Evolutionary conservation across 2,329 filamentous ascomycete species (phyloP), one percentile per base, ranked within the genome.

Genomic region (Trichothecium sympodiale): DNA sequence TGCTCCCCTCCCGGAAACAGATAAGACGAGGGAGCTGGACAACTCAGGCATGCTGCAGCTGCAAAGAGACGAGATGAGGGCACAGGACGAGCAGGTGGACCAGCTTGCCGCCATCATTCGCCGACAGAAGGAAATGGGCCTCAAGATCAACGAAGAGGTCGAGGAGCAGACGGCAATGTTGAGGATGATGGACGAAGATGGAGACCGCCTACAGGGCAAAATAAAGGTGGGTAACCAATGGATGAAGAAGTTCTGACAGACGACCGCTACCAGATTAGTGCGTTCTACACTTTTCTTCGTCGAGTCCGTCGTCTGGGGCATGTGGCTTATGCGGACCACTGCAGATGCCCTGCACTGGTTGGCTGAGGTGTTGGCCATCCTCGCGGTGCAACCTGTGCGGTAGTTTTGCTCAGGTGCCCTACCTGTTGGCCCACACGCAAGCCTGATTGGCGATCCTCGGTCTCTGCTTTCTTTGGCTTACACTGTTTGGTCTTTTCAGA

Each of bases 101-200:
- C 67, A 75, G 46, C 60, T 91, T 37, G 69, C 73, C 2, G 75
- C 74, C 43, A 78, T 85, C 33, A 78, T 89, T 32, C 64, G 77
- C 33, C 64, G 80, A 39, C 80, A 89, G 62, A 79, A 74, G 50
- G 79, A 87, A 57, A 83, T 89, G 72, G 83, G 83, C 1, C 62
- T 84, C 32, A 70, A 77, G 38, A 88, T 91, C 49, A 72, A 83
- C 43, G 71, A 78, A 34, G 84, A 89, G 61, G 67, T 88, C 38
- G 71, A 77, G 36, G 58, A 74, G 44, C 83, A 89, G 61, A 81
- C 76, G 37, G 69, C 75, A 53, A 74, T 86, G 71, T 62, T 91
- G 20, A 70, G 74, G 10, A 56, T 74, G 44, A 52, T 87, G 41
- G 77, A 80, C 43, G 64, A 76, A 37, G 80, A 87, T 56, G 69